Conservation (phyloP, 305 asterid species). For the Fraxinus dipetala region DNA sequence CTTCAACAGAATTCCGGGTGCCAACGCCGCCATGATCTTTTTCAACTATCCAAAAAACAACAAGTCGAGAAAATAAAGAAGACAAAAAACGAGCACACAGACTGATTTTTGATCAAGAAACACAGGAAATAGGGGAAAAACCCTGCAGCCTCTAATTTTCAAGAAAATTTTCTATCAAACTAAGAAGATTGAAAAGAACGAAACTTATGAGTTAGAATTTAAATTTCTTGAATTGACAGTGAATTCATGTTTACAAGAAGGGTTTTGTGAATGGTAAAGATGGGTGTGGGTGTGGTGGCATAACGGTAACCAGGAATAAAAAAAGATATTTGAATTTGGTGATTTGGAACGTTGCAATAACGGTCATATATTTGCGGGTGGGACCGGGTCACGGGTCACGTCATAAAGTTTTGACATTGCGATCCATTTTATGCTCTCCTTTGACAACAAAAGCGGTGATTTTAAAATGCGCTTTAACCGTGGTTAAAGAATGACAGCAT, state of each 20-base stretch:
- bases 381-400: conserved; percentile 13
- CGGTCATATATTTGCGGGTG: conserved; percentile 41
- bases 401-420: not conserved
- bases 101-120: not conserved
- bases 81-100: not conserved
- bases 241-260: conserved; percentile 1
- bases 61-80: not conserved
- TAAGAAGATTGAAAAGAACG: not conserved
- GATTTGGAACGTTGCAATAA: conserved; percentile 43
- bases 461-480: not conserved
- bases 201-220: not conserved
- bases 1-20: conserved; percentile 84
- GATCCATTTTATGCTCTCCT: not conserved
- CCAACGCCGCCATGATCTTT: conserved; percentile 62
- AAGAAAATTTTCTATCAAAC: not conserved
- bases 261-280: conserved; percentile 20
- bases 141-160: not conserved
- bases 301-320: conserved; percentile 36
- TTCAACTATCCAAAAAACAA: not conserved
- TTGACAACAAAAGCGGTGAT: not conserved
- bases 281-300: conserved; percentile 21
- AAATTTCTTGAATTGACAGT: conserved; percentile 2
- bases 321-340: conserved; percentile 19
- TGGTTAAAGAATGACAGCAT: not conserved
- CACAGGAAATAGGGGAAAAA: not conserved